A percentile compares a stretch with the other conserved stretches of the same genome.
These are phyloP conservation scores for Coemansia sp. DNA, from an alignment of 192 early-diverging fungal genomes.

Conservation along the genomic window DNA sequence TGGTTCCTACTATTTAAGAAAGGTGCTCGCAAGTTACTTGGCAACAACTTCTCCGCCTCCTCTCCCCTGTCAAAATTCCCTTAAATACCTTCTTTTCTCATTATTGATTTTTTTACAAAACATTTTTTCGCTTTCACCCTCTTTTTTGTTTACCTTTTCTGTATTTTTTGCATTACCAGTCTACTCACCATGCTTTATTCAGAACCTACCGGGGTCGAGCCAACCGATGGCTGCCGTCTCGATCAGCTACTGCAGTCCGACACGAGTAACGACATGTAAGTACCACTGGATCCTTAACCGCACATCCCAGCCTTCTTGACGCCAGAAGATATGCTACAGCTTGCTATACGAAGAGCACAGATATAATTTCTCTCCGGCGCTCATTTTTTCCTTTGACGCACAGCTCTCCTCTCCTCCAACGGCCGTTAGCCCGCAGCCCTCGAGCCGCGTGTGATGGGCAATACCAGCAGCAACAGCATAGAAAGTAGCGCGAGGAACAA, in stretches of 20 bases:
- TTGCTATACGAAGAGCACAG: no score
- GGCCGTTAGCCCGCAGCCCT: no score
- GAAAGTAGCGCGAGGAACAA: no score
- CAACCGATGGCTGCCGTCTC: neutral
- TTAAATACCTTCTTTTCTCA: neutral
- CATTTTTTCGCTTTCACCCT: neutral
- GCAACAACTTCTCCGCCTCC: neutral
- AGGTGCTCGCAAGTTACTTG: neutral
- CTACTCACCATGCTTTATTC: constrained; percentile 1
- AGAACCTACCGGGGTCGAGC: neutral
- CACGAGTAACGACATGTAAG: neutral
- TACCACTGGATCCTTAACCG: neutral
- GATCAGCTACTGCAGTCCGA: constrained; percentile 3
- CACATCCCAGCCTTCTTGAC: no score
- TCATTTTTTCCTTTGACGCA: no score
- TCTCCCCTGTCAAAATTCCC: neutral
- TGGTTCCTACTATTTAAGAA: neutral
- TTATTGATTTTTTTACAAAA: neutral
- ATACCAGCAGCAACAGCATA: no score
- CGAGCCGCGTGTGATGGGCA: no score
- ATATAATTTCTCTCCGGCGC: no score
- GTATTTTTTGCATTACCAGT: neutral
- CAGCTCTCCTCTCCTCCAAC: no score
- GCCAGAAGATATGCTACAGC: no score
- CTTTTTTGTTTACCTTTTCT: neutral